Conservation (phyloP, 2,329 filamentous ascomycete genomes). For the Neofusicoccum sp. region DNA sequence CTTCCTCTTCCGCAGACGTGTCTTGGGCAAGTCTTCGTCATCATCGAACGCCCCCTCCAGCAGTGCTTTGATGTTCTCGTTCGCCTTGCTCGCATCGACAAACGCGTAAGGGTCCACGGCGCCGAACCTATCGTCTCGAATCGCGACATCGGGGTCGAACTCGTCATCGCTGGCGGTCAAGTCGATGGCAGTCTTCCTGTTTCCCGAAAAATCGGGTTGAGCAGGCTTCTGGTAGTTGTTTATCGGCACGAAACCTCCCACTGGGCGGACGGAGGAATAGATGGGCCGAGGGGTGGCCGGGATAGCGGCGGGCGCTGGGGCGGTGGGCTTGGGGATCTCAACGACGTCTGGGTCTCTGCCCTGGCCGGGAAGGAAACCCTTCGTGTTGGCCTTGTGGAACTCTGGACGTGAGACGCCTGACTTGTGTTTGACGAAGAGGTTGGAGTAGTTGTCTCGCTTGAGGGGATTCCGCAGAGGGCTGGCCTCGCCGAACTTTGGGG, state of each 20-base stretch:
- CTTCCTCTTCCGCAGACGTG: conserved; percentile 44
- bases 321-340: conserved; percentile 50
- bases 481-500: conserved; percentile 55
- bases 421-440: conserved; percentile 52
- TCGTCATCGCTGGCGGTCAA: conserved; percentile 45
- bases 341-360: conserved; percentile 36
- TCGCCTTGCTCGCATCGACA: conserved; percentile 69
- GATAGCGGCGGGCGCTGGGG: conserved; percentile 41
- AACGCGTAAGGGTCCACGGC: conserved; percentile 58
- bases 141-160: conserved; percentile 48
- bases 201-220: conserved; percentile 1
- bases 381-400: conserved; percentile 39
- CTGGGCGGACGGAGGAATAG: conserved; percentile 52
- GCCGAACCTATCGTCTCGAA: conserved; percentile 52
- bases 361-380: conserved; percentile 1
- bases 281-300: conserved; percentile 52
- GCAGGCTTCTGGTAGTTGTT: conserved; percentile 24
- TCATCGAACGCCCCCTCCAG: conserved; percentile 77
- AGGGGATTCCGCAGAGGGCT: conserved; percentile 55
- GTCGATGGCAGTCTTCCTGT: conserved; percentile 46
- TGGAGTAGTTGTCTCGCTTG: conserved; percentile 33
- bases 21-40: conserved; percentile 54
- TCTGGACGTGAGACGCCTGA: conserved; percentile 49
- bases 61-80: conserved; percentile 75
- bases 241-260: conserved; percentile 40